Evolutionary conservation across 1,139 yeast species (phyloP), one percentile per base, ranked within the genome.

Genomic region (Pichia sp.): DNA sequence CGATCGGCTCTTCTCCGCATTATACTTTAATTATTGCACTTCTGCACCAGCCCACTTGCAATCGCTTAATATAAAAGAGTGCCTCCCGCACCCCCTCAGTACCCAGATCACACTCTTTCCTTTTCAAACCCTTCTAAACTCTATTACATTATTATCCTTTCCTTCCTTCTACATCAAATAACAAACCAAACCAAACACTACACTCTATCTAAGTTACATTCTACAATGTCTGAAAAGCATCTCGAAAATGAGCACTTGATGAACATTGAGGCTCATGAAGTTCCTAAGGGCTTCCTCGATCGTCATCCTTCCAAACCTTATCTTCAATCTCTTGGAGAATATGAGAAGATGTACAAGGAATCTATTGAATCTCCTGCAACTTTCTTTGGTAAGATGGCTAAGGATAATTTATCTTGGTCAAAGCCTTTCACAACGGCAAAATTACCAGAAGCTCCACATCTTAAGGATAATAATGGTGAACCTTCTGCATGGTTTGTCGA

Each of bases 401-500:
- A 54, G 26, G 65, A 74, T 44, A 59, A 63, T 46, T 66, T 83
- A 50, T 62, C 69, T 46, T 83, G 94, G 94, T 64, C 63, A 44
- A 71, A 62, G 38, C 78, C 76, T 6, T 82, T 81, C 54, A 74
- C 73, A 41, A 57, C 62, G 32, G 73, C 81, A 17, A 69, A 79
- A 49, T 63, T 64, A 44, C 85, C 87, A 4, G 63, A 55, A 27
- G 59, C 66, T 40, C 61, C 63, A 35, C 59, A 60, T 14, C 49
- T 56, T 25, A 77, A 77, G 47, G 79, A 78, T 51, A 65, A 69
- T 48, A 58, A 76, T 51, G 84, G 82, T 41, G 83, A 77, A 54
- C 70, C 77, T 41, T 77, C 83, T 9, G 73, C 86, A 21, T 83
- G 93, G 93, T 83, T 82, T 58, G 59, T 80, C 32, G 79, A 76